Percentiles rank a stretch among this genome's conserved stretches.
phyloP scores from a whole-genome alignment of 345 rosid genomes.

The Erysimum cheiranthoides region DNA sequence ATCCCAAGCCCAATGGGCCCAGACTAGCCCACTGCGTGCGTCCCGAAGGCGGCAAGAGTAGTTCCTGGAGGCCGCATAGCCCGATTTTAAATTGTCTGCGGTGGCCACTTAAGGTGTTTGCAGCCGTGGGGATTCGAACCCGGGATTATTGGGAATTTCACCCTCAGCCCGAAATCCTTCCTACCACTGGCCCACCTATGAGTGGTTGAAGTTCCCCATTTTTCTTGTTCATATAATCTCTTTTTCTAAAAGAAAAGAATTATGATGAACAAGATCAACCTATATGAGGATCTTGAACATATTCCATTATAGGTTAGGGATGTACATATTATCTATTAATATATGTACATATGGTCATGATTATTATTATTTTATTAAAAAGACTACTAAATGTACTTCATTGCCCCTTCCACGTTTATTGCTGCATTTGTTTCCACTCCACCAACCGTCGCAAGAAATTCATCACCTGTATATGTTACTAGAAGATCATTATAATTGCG shows the following conservation, averaged over 20 bases:
- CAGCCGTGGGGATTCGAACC: no score
- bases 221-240: constrained; percentile 29
- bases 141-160: no score
- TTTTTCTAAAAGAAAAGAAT: constrained; percentile 27
- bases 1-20: no score
- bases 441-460: constrained; percentile 66
- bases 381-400: constrained; percentile 9
- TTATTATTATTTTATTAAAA: not conserved
- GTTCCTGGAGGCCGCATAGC: no score
- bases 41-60: no score
- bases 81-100: no score
- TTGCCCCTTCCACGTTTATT: constrained; percentile 23
- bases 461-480: constrained; percentile 59
- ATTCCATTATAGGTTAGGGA: constrained; percentile 35
- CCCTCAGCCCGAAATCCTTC: no score
- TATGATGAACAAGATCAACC: constrained; percentile 28
- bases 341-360: constrained; percentile 25
- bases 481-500: constrained; percentile 12
- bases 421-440: constrained; percentile 59
- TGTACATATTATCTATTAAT: constrained; percentile 15
- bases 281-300: constrained; percentile 39
- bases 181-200: no score
- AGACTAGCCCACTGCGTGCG: no score
- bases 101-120: no score
- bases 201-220: not conserved